Conservation (phyloP, 805 yeast genomes). For the Nakazawaea ernobii region DNA sequence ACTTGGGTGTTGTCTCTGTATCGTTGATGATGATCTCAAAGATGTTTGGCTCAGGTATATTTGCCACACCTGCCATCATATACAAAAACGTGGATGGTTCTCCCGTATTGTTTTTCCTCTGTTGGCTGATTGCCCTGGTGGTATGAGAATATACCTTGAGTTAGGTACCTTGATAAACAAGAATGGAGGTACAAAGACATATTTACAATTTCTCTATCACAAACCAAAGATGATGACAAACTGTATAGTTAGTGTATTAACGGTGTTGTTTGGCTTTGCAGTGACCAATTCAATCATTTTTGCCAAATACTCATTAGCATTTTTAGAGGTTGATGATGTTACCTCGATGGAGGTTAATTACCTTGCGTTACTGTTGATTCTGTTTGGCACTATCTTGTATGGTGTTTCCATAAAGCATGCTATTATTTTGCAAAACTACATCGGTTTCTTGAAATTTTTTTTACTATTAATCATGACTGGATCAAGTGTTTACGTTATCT, state of each 20-base stretch:
- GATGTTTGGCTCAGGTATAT: slow-evolving; percentile 62
- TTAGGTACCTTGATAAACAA: slow-evolving; percentile 56
- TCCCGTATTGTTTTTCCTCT: slow-evolving; percentile 39
- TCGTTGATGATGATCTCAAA: slow-evolving; percentile 50
- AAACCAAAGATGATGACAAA: slow-evolving; percentile 46
- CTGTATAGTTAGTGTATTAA: slow-evolving; percentile 42
- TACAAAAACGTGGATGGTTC: slow-evolving; percentile 54
- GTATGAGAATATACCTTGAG: slow-evolving; percentile 51
- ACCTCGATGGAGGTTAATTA: slow-evolving; percentile 24
- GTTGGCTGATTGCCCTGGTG: slow-evolving; percentile 51
- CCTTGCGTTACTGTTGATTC: slow-evolving; percentile 26
- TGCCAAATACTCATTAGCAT: slow-evolving; percentile 50
- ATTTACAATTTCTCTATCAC: slow-evolving; percentile 51
- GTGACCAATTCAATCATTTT: slow-evolving; percentile 53
- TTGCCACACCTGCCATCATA: slow-evolving; percentile 54
- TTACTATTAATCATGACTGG: slow-evolving; percentile 41
- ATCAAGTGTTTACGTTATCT: slow-evolving; percentile 44
- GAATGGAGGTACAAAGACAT: slow-evolving; percentile 61
- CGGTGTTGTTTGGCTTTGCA: slow-evolving; percentile 50
- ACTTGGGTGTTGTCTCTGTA: slow-evolving; percentile 55
- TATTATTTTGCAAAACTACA: slow-evolving; percentile 44
- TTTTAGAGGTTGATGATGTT: slow-evolving; percentile 28
- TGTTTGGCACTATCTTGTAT: slow-evolving; percentile 34
- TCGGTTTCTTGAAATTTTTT: slow-evolving; percentile 48
- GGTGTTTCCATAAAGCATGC: slow-evolving; percentile 51